Evolutionary conservation across 169 alveolate genomes (phyloP), one percentile per base, ranked within the genome.

Genomic region (Neospora caninum): DNA sequence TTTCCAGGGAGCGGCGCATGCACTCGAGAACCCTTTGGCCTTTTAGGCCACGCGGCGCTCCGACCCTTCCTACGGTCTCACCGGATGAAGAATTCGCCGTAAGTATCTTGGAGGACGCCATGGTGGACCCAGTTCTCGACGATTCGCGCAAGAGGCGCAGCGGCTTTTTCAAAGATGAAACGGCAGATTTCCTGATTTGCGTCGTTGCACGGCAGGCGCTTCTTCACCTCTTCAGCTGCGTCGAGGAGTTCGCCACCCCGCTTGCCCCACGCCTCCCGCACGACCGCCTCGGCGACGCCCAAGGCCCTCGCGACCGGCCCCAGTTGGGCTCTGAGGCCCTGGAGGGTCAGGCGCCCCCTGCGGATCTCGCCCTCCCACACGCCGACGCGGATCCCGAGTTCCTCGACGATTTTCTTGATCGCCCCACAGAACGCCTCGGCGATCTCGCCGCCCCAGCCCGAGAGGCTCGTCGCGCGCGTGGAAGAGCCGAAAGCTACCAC

Each of bases 291-390:
- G 18, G 84, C 84, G 42, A 73, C 84, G 18, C 49, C 84, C 39
- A 36, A 16, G 27, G 84, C 84, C 13, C 84, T 1, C 25, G 84
- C 2, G 16, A 73, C 43, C 39, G 84, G 84, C 39, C 84, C 84
- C 39, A 73, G 84, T n/a, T 73, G 84, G 45, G 84, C 84, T 2
- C 84, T 41, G 20, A 73, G 84, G 20, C 84, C 84, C 84, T 73
- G 84, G 39, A 73, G 84, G 45, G 84, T 73, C 84, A 73, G 84
- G 38, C 84, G 84, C 16, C 84, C 84, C 39, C 84, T 18, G 39
- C 84, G 39, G 84, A 73, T 43, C 43, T 73, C 84, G 39, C 84
- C 84, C n/a, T 73, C 84, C 84, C 84, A 73, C 16, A n/a, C 84
- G 27, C 84, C 84, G 45, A 73, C 84, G 45, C 43, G 84, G 27